Evolutionary conservation across 2,329 filamentous ascomycete genomes (phyloP), one percentile per base, ranked within the genome.

Genomic region (Paecilomyces variotii): DNA sequence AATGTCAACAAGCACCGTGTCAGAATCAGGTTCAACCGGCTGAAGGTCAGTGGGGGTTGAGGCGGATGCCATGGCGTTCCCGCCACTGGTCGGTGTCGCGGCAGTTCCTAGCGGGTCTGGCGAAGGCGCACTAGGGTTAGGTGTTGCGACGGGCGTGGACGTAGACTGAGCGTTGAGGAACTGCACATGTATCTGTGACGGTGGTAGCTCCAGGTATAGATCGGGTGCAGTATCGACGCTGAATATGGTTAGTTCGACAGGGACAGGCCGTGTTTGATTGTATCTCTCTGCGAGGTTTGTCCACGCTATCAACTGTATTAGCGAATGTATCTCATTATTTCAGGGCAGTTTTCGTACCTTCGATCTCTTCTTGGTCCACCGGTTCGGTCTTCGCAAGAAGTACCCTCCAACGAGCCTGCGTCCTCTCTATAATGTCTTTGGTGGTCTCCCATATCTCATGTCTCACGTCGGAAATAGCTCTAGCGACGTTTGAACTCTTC

Each of bases 391-490:
- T 80, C 2, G 79, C 80, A 50, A 87, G 72, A 56, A 82, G 79
- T 3, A 86, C 68, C 26, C 80, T 80, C 83, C 83, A 86, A 9
- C 77, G 76, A 4, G 80, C 78, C 59, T 79, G 76, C 54, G 78
- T 73, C 52, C 75, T 78, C 19, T 79, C 76, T 64, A 85, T 74
- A 19, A 86, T 80, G 35, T 81, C 79, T 51, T 79, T 72, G 0
- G 83, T 85, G 10, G 79, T 79, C 28, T 79, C 75, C 82, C 83
- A 86, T 2, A 86, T 80, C 56, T 85, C 82, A 61, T 75, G 75
- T 12, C 80, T 78, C 11, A 84, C 74, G 32, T 84, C 81, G 4
- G 72, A 70, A 57, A 84, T 76, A 11, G 65, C 59, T 55, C 75
- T 68, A 27, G 64, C 59, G 12, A 67, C 61, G 53, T 61, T 65